Percentiles rank a stretch among this genome's conserved stretches.
These are phyloP conservation scores for Talaromyces proteolyticus DNA, from an alignment of 495 filamentous ascomycete species.

Conservation along the genomic window DNA sequence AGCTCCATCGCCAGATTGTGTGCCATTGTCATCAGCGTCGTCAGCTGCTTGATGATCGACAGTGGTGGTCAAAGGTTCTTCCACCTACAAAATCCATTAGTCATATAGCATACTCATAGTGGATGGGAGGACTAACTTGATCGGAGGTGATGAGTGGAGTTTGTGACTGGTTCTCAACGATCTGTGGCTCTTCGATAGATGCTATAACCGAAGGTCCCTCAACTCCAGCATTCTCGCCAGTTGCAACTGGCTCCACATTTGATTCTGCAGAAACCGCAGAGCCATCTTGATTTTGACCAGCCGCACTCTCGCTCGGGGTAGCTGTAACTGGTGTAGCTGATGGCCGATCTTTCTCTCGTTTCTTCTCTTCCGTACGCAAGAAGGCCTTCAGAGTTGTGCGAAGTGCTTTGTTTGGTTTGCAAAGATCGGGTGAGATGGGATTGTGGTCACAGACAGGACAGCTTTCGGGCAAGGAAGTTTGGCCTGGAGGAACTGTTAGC, in stretches of 20 bases:
- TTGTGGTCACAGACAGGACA: slow-evolving; percentile 93
- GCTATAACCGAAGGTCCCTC: neutral
- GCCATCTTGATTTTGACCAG: slow-evolving; percentile 2
- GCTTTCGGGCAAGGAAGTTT: slow-evolving; percentile 65
- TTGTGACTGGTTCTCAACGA: neutral
- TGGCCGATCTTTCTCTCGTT: slow-evolving; percentile 55
- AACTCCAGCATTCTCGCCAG: neutral
- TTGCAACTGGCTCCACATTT: neutral
- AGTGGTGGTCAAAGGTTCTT: neutral
- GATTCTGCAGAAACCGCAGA: too few relatives aligned
- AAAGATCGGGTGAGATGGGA: slow-evolving; percentile 77
- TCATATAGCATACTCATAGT: neutral
- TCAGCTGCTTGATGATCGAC: slow-evolving; percentile 5
- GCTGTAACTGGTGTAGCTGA: slow-evolving; percentile 22
- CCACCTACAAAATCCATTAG: neutral
- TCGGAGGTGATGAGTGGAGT: neutral
- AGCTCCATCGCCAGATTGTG: slow-evolving; percentile 12
- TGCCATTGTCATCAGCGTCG: slow-evolving; percentile 7
- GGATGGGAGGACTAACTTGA: neutral
- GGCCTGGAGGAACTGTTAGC: slow-evolving; percentile 51
- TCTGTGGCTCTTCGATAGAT: neutral
- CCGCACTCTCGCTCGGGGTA: slow-evolving; percentile 16
- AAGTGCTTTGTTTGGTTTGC: slow-evolving; percentile 81
- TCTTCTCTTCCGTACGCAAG: slow-evolving; percentile 82
- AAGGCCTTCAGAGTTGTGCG: slow-evolving; percentile 87